A percentile compares a stretch with the other conserved stretches of the same genome.
These are phyloP conservation scores for Citrus cavaleriei DNA, from an alignment of 345 rosid species.

Conservation along the genomic window DNA sequence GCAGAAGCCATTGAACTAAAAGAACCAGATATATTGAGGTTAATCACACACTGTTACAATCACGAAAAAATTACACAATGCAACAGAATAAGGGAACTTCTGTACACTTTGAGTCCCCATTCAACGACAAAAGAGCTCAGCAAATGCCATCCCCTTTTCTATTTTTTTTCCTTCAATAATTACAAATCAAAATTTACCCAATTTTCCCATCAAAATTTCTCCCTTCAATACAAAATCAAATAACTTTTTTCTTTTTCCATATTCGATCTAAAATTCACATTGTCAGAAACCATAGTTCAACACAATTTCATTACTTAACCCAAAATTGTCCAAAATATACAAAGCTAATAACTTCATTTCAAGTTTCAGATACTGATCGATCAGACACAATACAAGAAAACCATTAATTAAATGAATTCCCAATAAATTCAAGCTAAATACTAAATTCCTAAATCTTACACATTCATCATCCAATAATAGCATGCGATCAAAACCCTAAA, in stretches of 20 bases:
- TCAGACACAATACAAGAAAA: background rate
- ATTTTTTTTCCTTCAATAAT: background rate
- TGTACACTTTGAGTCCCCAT: background rate
- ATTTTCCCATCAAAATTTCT: background rate
- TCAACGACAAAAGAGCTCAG: background rate
- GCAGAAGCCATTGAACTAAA: constrained; percentile 64
- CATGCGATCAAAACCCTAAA: background rate
- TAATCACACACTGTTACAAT: background rate
- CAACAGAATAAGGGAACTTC: background rate
- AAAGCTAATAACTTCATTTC: background rate
- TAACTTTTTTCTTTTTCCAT: background rate
- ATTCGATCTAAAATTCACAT: background rate
- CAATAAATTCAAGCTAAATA: background rate
- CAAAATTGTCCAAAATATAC: background rate
- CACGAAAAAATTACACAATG: background rate
- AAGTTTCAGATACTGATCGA: background rate
- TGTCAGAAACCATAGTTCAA: background rate
- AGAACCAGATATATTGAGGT: background rate
- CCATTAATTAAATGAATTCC: background rate
- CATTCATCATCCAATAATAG: background rate
- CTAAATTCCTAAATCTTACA: background rate
- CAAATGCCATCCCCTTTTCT: background rate
- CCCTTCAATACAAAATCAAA: background rate
- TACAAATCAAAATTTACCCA: background rate
- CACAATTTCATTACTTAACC: background rate